Conservation (phyloP, 2,329 filamentous ascomycete genomes). For the Aspergillus fructus region DNA sequence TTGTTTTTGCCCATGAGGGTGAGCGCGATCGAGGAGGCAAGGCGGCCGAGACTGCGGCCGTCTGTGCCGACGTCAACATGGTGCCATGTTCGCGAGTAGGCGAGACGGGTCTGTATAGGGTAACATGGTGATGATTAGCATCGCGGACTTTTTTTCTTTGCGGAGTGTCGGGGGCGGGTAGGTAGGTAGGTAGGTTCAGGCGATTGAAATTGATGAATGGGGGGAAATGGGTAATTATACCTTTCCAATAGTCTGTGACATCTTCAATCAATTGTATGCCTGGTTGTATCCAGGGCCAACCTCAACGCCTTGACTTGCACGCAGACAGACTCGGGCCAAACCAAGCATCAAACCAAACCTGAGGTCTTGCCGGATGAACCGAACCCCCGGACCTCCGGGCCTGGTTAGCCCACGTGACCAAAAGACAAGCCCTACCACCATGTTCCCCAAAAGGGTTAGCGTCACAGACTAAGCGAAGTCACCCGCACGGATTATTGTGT, state of each 20-base stretch:
- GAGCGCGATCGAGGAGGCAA: conserved; percentile 82
- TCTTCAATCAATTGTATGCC: conserved; percentile 16
- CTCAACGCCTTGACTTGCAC: not conserved
- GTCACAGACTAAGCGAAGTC: conserved; percentile 41
- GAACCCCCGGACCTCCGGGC: not conserved
- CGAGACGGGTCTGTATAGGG: conserved; percentile 74
- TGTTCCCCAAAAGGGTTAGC: conserved; percentile 20
- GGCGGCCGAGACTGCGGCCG: conserved; percentile 79
- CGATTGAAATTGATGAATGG: not conserved
- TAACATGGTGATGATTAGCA: not conserved
- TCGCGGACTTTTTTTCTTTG: not conserved
- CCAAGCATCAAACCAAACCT: not conserved
- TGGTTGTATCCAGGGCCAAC: not conserved
- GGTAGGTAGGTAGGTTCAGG: not conserved
- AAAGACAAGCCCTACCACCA: conserved; percentile 30
- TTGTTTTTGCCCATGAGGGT: conserved; percentile 99
- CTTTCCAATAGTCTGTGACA: conserved; percentile 49
- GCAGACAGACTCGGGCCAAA: not conserved
- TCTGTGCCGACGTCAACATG: conserved; percentile 71
- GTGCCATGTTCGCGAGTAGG: conserved; percentile 97
- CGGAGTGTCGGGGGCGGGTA: not conserved
- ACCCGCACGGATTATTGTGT: conserved; percentile 37
- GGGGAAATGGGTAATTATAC: conserved; percentile 20
- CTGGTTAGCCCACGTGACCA: conserved; percentile 27
- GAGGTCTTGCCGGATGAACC: not conserved